A percentile compares a stretch with the other conserved stretches of the same genome.
Evolutionary conservation across 192 early-diverging fungal genomes (phyloP).

Genomic region (Jimgerdemannia lactiflua): DNA sequence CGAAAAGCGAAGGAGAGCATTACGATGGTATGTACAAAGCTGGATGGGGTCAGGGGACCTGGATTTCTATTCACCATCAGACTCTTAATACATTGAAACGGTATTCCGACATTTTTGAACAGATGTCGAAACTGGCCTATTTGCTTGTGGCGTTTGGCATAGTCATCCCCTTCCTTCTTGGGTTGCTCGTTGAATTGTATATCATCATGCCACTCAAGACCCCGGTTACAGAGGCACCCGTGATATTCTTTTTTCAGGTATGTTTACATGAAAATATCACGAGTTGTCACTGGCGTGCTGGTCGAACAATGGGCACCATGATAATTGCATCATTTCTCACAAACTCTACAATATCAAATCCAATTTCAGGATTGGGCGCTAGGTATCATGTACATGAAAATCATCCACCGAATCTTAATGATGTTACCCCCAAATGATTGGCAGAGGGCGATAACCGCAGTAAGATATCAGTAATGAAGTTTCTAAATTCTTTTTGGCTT

Average conservation of each 20-base stretch:
- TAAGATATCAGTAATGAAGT: not conserved
- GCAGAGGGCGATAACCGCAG: conserved; percentile 31
- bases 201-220: conserved; percentile 58
- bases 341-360: not conserved
- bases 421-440: conserved; percentile 45
- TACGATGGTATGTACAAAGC: conserved; percentile 14
- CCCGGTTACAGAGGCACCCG: conserved; percentile 13
- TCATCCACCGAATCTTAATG: conserved; percentile 45
- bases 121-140: conserved; percentile 43
- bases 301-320: not conserved
- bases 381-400: conserved; percentile 69
- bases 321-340: no score
- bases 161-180: conserved; percentile 62
- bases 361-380: conserved; percentile 65
- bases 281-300: not conserved
- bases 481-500: not conserved
- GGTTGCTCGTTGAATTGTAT: conserved; percentile 73
- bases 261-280: conserved; percentile 8
- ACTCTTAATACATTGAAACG: no score
- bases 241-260: conserved; percentile 32
- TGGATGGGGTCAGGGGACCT: not conserved
- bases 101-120: not conserved
- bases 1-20: conserved; percentile 11
- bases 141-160: conserved; percentile 56
- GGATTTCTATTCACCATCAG: no score